Conservation (phyloP, 2,329 filamentous ascomycete species). For the Colletotrichum neosansevieriae region DNA sequence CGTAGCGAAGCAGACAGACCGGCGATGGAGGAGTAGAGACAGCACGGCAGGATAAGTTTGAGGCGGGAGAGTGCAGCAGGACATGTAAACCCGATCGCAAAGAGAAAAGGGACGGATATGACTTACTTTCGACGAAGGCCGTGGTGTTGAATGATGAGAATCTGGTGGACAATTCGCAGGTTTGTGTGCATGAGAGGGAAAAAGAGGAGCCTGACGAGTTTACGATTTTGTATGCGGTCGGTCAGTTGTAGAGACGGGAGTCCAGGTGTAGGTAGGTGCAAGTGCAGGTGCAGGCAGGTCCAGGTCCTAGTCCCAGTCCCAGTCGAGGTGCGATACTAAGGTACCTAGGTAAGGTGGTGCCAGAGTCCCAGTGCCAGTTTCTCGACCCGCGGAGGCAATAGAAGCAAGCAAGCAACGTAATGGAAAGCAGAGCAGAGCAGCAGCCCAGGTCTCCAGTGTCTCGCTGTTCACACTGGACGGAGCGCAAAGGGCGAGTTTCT, state of each 20-base stretch:
- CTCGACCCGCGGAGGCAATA: too few species aligned
- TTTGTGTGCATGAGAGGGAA: conserved; percentile 55
- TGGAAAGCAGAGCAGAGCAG: too few species aligned
- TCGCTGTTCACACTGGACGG: too few species aligned
- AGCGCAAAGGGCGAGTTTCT: too few species aligned
- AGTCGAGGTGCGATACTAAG: too few species aligned
- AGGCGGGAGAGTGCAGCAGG: conserved; percentile 40
- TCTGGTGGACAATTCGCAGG: conserved; percentile 51
- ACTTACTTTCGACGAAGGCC: conserved; percentile 54
- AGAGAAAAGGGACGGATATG: conserved; percentile 48
- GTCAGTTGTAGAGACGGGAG: conserved; percentile 24
- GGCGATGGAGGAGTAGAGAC: conserved; percentile 9
- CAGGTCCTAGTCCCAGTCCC: too few species aligned
- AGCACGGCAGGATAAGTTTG: conserved; percentile 10
- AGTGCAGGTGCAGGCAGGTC: too few species aligned
- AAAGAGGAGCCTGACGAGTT: conserved; percentile 58
- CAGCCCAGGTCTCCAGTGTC: too few species aligned
- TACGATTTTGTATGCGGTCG: conserved; percentile 55
- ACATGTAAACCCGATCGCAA: conserved; percentile 51
- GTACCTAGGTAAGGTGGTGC: too few species aligned
- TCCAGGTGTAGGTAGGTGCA: too few species aligned
- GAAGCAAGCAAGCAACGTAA: too few species aligned
- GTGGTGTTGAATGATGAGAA: conserved; percentile 49
- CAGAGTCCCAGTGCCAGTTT: not conserved
- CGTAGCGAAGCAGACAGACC: conserved; percentile 21